phyloP scores from a whole-genome alignment of 805 yeast genomes.

The Candida taoyuanica region DNA sequence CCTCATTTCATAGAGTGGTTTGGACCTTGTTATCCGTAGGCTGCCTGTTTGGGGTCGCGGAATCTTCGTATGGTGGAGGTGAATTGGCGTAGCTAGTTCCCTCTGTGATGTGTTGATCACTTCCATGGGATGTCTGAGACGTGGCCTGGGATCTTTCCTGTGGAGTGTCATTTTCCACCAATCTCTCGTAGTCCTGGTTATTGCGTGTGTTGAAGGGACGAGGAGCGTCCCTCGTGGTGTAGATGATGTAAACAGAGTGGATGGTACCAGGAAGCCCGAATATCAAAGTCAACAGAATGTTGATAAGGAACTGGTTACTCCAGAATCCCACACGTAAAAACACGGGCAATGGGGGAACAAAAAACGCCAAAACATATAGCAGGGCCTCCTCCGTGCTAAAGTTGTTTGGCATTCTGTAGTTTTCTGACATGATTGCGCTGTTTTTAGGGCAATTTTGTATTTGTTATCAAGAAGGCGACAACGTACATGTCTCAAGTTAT shows the following conservation, averaged over 20 bases:
- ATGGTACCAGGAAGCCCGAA: conserved; percentile 76
- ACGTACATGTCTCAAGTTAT: no score
- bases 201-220: neutral
- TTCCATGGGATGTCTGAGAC: no score
- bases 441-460: no score
- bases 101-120: no score
- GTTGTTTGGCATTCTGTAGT: conserved; percentile 7
- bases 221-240: conserved; percentile 13
- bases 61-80: conserved; percentile 23
- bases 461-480: no score
- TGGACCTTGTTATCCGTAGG: conserved; percentile 26
- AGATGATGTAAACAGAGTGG: conserved; percentile 56
- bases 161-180: conserved; percentile 13
- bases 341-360: conserved; percentile 75
- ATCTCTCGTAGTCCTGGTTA: conserved; percentile 20
- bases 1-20: no score
- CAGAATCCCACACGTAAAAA: conserved; percentile 58
- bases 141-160: neutral
- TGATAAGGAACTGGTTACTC: conserved; percentile 50
- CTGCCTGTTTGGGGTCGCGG: neutral
- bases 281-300: conserved; percentile 60
- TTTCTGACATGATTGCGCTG: no score
- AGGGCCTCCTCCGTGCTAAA: conserved; percentile 41
- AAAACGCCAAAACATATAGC: conserved; percentile 53
- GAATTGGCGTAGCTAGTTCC: conserved; percentile 1